phyloP scores from a whole-genome alignment of 805 yeast species.

The Grigorovia yakushimaensis region DNA sequence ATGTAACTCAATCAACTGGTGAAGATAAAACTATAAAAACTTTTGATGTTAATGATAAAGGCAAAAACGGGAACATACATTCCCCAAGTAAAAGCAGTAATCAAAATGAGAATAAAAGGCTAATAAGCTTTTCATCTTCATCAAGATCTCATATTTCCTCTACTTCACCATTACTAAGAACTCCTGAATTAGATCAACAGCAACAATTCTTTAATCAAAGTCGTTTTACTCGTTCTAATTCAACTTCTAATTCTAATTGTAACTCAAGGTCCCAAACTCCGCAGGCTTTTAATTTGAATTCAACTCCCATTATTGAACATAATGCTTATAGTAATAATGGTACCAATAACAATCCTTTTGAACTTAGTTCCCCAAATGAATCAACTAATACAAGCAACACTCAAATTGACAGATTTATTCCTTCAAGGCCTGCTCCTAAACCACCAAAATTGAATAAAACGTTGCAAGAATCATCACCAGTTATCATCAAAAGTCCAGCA shows the following conservation, averaged over 20 bases:
- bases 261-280: conserved; percentile 3
- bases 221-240: neutral
- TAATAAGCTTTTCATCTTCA: neutral
- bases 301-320: neutral
- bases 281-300: neutral
- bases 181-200: conserved; percentile 2
- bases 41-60: conserved; percentile 13
- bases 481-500: conserved; percentile 1
- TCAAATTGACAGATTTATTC: conserved; percentile 37
- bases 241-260: neutral
- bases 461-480: conserved; percentile 6
- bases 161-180: neutral
- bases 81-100: neutral
- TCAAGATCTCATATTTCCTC: conserved; percentile 6
- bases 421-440: conserved; percentile 60
- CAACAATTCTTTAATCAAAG: neutral
- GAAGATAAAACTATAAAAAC: conserved; percentile 35
- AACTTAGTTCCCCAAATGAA: conserved; percentile 1
- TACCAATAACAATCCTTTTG: neutral
- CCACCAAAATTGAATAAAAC: conserved; percentile 33
- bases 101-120: neutral
- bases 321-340: neutral
- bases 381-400: neutral
- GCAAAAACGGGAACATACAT: neutral
- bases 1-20: conserved; percentile 35